phyloP scores from a whole-genome alignment of 2,329 filamentous ascomycete genomes.

The Ophiocordyceps camponoti-saundersi region DNA sequence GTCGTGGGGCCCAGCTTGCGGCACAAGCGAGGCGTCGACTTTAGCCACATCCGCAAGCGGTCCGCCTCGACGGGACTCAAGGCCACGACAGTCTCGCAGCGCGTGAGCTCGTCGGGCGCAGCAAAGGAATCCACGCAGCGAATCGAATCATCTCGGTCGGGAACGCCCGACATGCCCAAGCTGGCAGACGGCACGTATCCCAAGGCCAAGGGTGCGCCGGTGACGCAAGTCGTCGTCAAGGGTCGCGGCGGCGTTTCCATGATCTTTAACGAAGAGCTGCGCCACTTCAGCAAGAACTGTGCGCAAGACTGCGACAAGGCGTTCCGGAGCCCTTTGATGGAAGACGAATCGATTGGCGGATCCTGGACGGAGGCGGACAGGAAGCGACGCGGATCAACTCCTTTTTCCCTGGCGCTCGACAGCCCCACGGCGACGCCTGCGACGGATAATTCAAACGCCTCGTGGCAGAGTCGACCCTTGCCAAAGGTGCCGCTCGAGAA shows the following conservation, averaged over 20 bases:
- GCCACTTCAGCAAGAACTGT: conserved; percentile 70
- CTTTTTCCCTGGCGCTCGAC: conserved; percentile 24
- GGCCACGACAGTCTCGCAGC: conserved; percentile 1
- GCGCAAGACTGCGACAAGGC: conserved; percentile 85
- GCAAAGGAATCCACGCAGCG: conserved; percentile 7
- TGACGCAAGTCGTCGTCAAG: conserved; percentile 2
- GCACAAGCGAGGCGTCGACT: conserved; percentile 36
- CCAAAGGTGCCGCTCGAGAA: conserved; percentile 27
- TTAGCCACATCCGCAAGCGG: conserved; percentile 29
- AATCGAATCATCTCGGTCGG: conserved; percentile 8
- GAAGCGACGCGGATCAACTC: conserved; percentile 18
- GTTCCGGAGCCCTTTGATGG: conserved; percentile 52
- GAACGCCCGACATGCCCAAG: conserved; percentile 13
- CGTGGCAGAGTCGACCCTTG: conserved; percentile 32
- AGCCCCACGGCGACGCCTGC: conserved; percentile 13
- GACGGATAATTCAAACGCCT: conserved; percentile 12
- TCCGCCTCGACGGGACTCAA: conserved; percentile 13
- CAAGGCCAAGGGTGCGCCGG: conserved; percentile 9
- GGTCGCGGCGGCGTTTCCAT: conserved; percentile 10
- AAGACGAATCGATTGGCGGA: conserved; percentile 18
- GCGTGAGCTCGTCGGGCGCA: conserved; percentile 6
- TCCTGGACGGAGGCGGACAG: conserved; percentile 15
- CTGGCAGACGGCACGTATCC: conserved; percentile 9
- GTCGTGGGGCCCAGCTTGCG: conserved; percentile 24
- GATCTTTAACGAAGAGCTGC: conserved; percentile 53